Percentiles rank a stretch among this genome's conserved stretches.
Evolutionary conservation across 805 yeast genomes (phyloP).

Genomic region (Sungouiozyma ichnusensis): DNA sequence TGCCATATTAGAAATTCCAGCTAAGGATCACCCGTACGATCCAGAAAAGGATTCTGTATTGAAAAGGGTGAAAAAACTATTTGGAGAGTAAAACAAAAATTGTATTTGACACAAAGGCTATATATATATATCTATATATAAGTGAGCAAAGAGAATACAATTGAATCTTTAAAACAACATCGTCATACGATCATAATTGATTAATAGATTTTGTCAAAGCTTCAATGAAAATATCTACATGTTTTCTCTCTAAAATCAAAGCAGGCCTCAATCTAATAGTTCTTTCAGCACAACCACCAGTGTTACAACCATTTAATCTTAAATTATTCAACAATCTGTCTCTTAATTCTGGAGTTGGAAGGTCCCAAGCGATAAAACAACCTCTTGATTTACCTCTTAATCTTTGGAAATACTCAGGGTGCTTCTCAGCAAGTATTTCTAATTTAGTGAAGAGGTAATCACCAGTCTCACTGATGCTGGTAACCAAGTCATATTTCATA

Average conservation of each 20-base stretch:
- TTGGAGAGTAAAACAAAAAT: slow-evolving; percentile 60
- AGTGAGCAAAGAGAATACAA: not conserved
- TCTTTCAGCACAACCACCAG: slow-evolving; percentile 57
- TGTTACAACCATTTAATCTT: slow-evolving; percentile 47
- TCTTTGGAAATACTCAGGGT: slow-evolving; percentile 35
- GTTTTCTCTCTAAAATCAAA: slow-evolving; percentile 48
- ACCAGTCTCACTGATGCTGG: slow-evolving; percentile 42
- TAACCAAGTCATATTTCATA: slow-evolving; percentile 37
- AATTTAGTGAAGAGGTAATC: slow-evolving; percentile 40
- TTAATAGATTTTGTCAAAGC: slow-evolving; percentile 30
- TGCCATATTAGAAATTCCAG: slow-evolving; percentile 91
- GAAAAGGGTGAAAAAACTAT: slow-evolving; percentile 86
- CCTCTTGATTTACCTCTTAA: slow-evolving; percentile 57
- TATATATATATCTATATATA: not conserved
- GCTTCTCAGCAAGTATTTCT: slow-evolving; percentile 27
- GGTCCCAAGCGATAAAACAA: slow-evolving; percentile 58
- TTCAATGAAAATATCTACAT: slow-evolving; percentile 46
- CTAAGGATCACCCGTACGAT: slow-evolving; percentile 97
- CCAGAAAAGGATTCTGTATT: slow-evolving; percentile 96
- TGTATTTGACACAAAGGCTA: not conserved
- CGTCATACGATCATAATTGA: slow-evolving; percentile 8
- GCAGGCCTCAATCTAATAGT: slow-evolving; percentile 58
- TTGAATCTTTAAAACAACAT: too few relatives aligned
- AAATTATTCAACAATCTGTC: slow-evolving; percentile 36
- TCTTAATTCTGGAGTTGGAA: slow-evolving; percentile 35